These are phyloP conservation scores for Adansonia grandidieri DNA, from an alignment of 441 rosid species.

Conservation along the genomic window DNA sequence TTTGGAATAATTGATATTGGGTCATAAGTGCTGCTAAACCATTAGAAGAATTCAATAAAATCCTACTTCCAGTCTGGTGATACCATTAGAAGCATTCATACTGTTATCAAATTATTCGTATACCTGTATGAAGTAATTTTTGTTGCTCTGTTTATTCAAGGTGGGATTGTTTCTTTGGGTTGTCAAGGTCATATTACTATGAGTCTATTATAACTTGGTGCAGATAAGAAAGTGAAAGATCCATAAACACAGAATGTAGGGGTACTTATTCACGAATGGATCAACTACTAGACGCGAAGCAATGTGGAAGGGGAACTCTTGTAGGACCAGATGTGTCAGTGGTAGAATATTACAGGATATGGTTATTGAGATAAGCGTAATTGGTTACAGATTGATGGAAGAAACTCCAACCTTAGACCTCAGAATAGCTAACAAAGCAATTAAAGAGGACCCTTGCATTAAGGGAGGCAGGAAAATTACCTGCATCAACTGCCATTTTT, in stretches of 20 bases:
- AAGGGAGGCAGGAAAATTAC: slow-evolving; percentile 1
- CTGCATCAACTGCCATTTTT: neutral
- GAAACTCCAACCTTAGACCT: neutral
- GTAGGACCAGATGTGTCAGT: too few relatives aligned
- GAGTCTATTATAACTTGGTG: neutral
- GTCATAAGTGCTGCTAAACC: neutral
- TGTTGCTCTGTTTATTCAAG: neutral
- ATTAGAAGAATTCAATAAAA: slow-evolving; percentile 8
- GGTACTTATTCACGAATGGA: neutral
- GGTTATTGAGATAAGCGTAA: too few relatives aligned
- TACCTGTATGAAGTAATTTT: neutral
- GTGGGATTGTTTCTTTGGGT: neutral
- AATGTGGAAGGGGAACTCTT: too few relatives aligned
- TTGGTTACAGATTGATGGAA: neutral
- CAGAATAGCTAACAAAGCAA: neutral
- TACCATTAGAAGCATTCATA: neutral
- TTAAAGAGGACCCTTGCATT: slow-evolving; percentile 2
- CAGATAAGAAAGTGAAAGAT: neutral
- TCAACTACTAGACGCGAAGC: neutral
- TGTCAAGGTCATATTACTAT: neutral
- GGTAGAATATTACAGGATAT: too few relatives aligned
- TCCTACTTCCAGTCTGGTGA: neutral
- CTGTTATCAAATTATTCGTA: neutral
- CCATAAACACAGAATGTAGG: neutral
- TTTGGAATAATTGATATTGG: slow-evolving; percentile 22